These are phyloP conservation scores for Extremus antarcticus DNA, from an alignment of 495 filamentous ascomycete species.

Conservation along the genomic window DNA sequence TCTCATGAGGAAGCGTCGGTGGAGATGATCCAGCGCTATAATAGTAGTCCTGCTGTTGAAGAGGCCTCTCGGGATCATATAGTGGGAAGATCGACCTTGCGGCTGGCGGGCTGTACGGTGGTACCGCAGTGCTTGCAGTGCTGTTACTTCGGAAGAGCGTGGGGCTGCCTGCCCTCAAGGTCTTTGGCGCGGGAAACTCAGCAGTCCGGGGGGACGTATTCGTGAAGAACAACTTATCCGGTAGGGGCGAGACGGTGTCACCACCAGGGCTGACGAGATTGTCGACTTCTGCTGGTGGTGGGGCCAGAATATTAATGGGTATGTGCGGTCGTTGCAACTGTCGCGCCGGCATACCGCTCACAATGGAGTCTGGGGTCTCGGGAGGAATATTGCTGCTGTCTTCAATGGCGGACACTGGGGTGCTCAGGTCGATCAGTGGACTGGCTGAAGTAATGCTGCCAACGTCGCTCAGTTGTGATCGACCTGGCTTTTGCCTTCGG, in stretches of 20 bases:
- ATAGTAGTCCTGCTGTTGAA: constrained; percentile 14
- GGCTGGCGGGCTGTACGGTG: background rate
- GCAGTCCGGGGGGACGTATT: background rate
- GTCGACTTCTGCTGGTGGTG: background rate
- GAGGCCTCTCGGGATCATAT: constrained; percentile 10
- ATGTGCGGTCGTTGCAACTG: background rate
- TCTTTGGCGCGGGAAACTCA: constrained; percentile 3
- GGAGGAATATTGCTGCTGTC: background rate
- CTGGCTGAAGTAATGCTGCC: background rate
- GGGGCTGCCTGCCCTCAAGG: background rate
- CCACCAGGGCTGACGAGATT: background rate
- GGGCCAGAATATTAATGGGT: background rate
- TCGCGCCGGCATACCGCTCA: background rate
- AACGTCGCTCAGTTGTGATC: too few relatives aligned
- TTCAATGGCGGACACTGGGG: background rate
- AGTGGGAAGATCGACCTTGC: constrained; percentile 17
- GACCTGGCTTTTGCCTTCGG: too few relatives aligned
- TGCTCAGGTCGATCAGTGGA: background rate
- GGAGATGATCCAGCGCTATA: background rate
- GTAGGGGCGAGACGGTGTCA: background rate
- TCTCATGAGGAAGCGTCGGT: background rate
- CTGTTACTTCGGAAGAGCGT: constrained; percentile 2
- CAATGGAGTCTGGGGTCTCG: background rate
- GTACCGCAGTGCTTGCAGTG: background rate
- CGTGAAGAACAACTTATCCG: background rate